Percentiles rank a stretch among this genome's conserved stretches.
phyloP scores from a whole-genome alignment of 805 yeast species.

The Candida vartiovaarae region DNA sequence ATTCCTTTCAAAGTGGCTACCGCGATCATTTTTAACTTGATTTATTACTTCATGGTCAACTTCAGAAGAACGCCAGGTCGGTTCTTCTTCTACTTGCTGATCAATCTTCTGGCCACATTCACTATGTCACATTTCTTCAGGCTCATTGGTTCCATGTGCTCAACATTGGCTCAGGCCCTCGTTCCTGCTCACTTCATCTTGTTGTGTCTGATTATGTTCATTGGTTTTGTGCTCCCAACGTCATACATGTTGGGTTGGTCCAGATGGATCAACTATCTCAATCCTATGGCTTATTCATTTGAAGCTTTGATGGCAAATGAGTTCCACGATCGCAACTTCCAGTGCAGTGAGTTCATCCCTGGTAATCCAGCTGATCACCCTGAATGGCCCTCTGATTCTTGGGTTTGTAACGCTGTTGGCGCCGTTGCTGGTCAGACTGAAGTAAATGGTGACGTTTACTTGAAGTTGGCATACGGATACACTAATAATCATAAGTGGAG shows the following conservation, averaged over 20 bases:
- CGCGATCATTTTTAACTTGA: conserved; percentile 40
- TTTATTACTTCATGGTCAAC: conserved; percentile 47
- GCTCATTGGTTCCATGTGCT: conserved; percentile 42
- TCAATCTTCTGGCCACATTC: conserved; percentile 36
- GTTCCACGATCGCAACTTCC: conserved; percentile 38
- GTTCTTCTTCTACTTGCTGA: conserved; percentile 46
- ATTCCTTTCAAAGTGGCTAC: conserved; percentile 42
- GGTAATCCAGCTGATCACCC: conserved; percentile 21
- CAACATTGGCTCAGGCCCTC: conserved; percentile 46
- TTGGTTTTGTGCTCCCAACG: conserved; percentile 55
- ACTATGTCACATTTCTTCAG: conserved; percentile 53
- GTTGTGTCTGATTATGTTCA: conserved; percentile 40
- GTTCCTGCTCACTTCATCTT: conserved; percentile 49
- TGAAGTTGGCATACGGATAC: conserved; percentile 38
- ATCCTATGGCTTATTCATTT: conserved; percentile 54
- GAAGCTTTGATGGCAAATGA: conserved; percentile 55
- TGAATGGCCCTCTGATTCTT: conserved; percentile 23
- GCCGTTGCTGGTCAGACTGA: conserved; percentile 67
- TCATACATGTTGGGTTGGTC: conserved; percentile 57
- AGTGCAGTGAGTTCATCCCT: conserved; percentile 46
- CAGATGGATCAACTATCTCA: conserved; percentile 54
- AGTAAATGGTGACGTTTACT: conserved; percentile 28
- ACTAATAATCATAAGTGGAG: conserved; percentile 49
- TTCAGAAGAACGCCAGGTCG: conserved; percentile 46
- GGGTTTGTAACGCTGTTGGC: conserved; percentile 53